phyloP scores from a whole-genome alignment of 495 filamentous ascomycete genomes.

The Cryomyces minteri region DNA sequence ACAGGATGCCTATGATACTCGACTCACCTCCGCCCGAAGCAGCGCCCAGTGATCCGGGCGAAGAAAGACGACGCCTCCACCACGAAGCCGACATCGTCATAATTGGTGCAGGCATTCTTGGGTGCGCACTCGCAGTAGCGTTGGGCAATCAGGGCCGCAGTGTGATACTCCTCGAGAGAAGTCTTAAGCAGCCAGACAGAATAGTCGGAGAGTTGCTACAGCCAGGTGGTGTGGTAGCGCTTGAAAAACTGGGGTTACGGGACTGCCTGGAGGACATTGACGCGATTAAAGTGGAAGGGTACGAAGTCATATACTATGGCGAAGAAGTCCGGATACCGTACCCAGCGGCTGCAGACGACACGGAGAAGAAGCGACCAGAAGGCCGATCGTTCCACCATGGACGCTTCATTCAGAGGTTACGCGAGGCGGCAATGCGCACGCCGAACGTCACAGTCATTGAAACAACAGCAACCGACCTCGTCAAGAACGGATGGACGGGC shows the following conservation, averaged over 20 bases:
- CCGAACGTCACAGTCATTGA: conserved; percentile 31
- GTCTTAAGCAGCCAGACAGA: conserved; percentile 83
- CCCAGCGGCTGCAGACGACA: conserved; percentile 11
- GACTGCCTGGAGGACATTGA: conserved; percentile 85
- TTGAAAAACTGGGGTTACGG: conserved; percentile 59
- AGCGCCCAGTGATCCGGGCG: conserved; percentile 4
- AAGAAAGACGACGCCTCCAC: conserved; percentile 16
- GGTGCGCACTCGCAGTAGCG: conserved; percentile 71
- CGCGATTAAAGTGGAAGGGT: conserved; percentile 61
- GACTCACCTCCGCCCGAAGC: neutral
- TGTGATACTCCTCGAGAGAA: conserved; percentile 78
- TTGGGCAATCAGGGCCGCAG: conserved; percentile 71
- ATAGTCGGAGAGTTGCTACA: conserved; percentile 94
- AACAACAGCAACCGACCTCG: conserved; percentile 26
- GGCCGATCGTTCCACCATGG: conserved; percentile 27
- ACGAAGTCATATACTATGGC: conserved; percentile 71
- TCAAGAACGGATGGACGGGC: conserved; percentile 21
- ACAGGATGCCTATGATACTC: conserved; percentile 3
- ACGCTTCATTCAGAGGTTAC: conserved; percentile 23
- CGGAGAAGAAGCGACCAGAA: conserved; percentile 17
- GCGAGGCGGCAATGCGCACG: conserved; percentile 14
- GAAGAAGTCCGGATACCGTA: conserved; percentile 69
- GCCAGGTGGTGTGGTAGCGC: conserved; percentile 70
- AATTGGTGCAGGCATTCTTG: conserved; percentile 77
- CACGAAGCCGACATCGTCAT: conserved; percentile 57